Conservation (phyloP, 768 basidiomycete species). For the Termitomyces titanicus region DNA sequence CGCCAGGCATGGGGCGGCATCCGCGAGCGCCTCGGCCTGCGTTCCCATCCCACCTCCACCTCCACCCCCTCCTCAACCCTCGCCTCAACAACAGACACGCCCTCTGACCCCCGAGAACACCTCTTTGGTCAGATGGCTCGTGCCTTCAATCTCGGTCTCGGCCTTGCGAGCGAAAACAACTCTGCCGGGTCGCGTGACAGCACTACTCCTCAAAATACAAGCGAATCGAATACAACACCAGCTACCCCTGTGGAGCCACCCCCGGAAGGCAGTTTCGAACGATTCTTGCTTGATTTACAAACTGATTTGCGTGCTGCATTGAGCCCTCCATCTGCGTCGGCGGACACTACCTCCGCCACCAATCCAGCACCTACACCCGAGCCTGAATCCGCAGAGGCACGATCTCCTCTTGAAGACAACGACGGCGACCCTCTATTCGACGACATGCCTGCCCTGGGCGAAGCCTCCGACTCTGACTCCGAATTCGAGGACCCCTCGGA, state of each 20-base stretch:
- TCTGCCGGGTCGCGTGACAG: slow-evolving; percentile 1
- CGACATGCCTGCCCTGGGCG: slow-evolving; percentile 27
- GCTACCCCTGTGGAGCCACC: slow-evolving; percentile 19
- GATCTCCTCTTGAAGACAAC: neutral
- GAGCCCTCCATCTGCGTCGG: slow-evolving; percentile 12
- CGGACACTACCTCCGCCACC: neutral
- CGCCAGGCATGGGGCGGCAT: slow-evolving; percentile 67
- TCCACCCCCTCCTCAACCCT: slow-evolving; percentile 8
- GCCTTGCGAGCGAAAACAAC: slow-evolving; percentile 31
- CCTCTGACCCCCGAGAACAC: slow-evolving; percentile 54
- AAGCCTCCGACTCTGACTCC: slow-evolving; percentile 31
- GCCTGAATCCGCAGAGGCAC: neutral
- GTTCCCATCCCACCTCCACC: slow-evolving; percentile 21
- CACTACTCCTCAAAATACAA: neutral
- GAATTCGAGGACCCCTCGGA: slow-evolving; percentile 28
- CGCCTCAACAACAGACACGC: neutral
- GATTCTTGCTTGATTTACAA: slow-evolving; percentile 78
- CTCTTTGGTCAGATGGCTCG: slow-evolving; percentile 82
- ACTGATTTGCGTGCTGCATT: slow-evolving; percentile 65
- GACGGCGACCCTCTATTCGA: slow-evolving; percentile 14
- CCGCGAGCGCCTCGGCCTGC: slow-evolving; percentile 62
- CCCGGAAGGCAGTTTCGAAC: slow-evolving; percentile 71
- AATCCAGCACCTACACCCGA: neutral
- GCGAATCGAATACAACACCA: neutral
- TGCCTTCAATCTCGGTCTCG: slow-evolving; percentile 72